A percentile compares a stretch with the other conserved stretches of the same genome.
Conservation (phyloP, 2,329 filamentous ascomycete species). For the Colletotrichum sp. region DNA sequence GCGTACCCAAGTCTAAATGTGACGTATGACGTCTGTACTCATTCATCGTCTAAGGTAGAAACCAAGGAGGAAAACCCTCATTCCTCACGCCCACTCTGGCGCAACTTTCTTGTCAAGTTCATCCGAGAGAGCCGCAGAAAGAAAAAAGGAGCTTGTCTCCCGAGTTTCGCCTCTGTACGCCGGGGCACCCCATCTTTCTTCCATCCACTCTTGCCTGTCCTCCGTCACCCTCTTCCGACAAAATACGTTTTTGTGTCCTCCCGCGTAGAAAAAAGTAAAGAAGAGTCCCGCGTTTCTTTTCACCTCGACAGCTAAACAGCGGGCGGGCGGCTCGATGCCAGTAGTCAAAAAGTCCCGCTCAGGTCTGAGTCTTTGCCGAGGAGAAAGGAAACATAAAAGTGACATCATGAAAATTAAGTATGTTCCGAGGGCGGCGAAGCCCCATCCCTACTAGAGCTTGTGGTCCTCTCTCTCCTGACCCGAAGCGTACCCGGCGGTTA, state of each 20-base stretch:
- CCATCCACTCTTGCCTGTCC: slow-evolving; percentile 1
- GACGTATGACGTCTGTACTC: slow-evolving; percentile 16
- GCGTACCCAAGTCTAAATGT: slow-evolving; percentile 16
- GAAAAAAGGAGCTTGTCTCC: slow-evolving; percentile 11
- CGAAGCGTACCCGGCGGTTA: slow-evolving; percentile 1
- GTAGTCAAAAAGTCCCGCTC: not conserved
- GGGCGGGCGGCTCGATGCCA: not conserved
- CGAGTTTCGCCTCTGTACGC: slow-evolving; percentile 10
- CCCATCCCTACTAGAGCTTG: slow-evolving; percentile 2
- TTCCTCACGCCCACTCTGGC: not conserved
- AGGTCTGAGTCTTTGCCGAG: not conserved
- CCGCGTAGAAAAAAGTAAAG: not conserved
- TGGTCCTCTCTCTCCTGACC: slow-evolving; percentile 9
- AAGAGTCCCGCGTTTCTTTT: not conserved
- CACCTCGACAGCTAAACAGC: not conserved
- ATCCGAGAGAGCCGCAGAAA: not conserved
- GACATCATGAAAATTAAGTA: slow-evolving; percentile 23
- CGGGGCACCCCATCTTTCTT: not conserved
- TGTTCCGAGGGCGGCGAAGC: slow-evolving; percentile 17
- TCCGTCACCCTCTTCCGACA: slow-evolving; percentile 17
- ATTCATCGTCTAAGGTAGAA: slow-evolving; percentile 23
- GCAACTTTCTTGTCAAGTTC: not conserved
- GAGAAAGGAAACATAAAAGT: slow-evolving; percentile 4
- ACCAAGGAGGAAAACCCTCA: slow-evolving; percentile 5
- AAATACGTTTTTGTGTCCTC: not conserved